Conservation (phyloP, 306 rosid species). For the Mimosa pudica region DNA sequence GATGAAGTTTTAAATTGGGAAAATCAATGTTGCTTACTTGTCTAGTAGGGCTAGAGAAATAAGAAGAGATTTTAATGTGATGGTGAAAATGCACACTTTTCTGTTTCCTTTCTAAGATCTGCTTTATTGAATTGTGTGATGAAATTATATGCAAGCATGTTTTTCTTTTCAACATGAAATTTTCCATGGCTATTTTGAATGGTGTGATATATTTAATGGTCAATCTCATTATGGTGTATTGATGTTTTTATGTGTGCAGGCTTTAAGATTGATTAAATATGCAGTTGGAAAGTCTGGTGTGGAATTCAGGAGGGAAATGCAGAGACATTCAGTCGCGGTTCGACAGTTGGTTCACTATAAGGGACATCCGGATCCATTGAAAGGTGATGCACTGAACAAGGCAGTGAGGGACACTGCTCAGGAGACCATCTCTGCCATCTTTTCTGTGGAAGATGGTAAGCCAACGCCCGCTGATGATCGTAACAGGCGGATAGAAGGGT, state of each 20-base stretch:
- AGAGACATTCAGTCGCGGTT: conserved; percentile 88
- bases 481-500: conserved; percentile 90
- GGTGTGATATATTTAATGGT: conserved; percentile 19
- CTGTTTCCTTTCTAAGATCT: neutral
- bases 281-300: conserved; percentile 89
- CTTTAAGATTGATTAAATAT: conserved; percentile 90
- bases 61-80: conserved; percentile 7
- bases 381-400: conserved; percentile 94
- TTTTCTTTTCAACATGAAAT: conserved; percentile 19
- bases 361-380: conserved; percentile 89
- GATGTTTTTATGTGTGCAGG: conserved; percentile 50
- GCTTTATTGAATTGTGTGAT: neutral
- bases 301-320: conserved; percentile 98
- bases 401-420: conserved; percentile 94
- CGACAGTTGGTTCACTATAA: conserved; percentile 89
- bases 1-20: conserved; percentile 14
- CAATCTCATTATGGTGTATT: conserved; percentile 17
- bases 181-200: conserved; percentile 6
- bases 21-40: neutral
- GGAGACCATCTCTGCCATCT: conserved; percentile 79
- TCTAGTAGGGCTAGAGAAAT: neutral
- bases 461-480: conserved; percentile 79
- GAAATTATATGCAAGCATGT: neutral
- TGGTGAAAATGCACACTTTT: conserved; percentile 22
- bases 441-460: conserved; percentile 74